A percentile compares a stretch with the other conserved stretches of the same genome.
Conservation (phyloP, 805 yeast species). For the Metschnikowia vanudenii region DNA sequence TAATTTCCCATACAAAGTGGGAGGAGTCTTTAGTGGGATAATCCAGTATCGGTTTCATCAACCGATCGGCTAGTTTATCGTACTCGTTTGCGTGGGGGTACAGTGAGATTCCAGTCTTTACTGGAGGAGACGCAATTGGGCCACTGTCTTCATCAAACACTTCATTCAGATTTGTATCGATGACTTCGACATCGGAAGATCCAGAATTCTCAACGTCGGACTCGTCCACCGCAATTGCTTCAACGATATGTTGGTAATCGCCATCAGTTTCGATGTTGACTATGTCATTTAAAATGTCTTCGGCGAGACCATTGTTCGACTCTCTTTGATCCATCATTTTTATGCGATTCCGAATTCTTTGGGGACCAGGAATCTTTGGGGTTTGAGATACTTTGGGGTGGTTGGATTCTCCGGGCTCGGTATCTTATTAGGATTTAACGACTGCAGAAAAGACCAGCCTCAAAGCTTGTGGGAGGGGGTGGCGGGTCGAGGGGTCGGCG, state of each 20-base stretch:
- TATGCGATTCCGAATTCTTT: background rate
- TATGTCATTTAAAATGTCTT: background rate
- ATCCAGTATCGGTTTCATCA: slow-evolving; percentile 40
- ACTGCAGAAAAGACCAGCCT: too few relatives aligned
- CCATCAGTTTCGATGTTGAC: slow-evolving; percentile 1
- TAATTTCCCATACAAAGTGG: slow-evolving; percentile 50
- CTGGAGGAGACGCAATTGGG: background rate
- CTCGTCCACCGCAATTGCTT: slow-evolving; percentile 5
- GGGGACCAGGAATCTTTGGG: too few relatives aligned
- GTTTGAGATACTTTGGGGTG: too few relatives aligned
- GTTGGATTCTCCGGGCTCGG: too few relatives aligned
- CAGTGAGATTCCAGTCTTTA: background rate
- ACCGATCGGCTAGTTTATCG: slow-evolving; percentile 24
- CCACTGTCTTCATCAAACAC: background rate
- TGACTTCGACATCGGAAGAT: slow-evolving; percentile 16
- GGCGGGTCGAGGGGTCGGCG: too few relatives aligned
- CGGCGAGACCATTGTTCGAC: background rate
- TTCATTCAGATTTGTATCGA: slow-evolving; percentile 15
- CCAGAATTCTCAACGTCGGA: slow-evolving; percentile 22
- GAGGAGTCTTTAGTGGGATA: slow-evolving; percentile 37
- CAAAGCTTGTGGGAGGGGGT: too few relatives aligned
- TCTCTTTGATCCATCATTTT: slow-evolving; percentile 1
- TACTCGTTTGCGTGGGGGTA: slow-evolving; percentile 33
- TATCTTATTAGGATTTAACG: background rate
- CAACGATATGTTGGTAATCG: background rate